Evolutionary conservation across 306 rosid genomes (phyloP).

Genomic region (Senna tora): DNA sequence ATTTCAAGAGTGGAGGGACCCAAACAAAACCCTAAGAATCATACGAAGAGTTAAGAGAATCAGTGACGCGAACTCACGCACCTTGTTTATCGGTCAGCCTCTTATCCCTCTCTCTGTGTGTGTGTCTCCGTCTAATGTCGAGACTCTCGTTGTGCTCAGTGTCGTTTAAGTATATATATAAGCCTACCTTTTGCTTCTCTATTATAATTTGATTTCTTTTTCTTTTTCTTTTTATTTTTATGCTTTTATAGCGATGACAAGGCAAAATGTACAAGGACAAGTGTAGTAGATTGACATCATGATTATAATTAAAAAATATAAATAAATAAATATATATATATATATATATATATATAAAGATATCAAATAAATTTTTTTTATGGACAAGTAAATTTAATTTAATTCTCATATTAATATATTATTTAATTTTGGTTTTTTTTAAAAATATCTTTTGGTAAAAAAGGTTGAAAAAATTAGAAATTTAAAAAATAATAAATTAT

Average conservation of each 20-base stretch:
- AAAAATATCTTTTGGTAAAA: too few relatives aligned
- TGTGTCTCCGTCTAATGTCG: background rate
- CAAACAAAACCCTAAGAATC: conserved; percentile 29
- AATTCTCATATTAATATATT: too few relatives aligned
- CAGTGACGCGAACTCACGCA: background rate
- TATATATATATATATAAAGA: too few relatives aligned
- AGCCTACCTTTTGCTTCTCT: background rate
- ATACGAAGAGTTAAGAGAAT: background rate
- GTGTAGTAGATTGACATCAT: background rate
- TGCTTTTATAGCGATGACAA: background rate
- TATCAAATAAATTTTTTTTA: too few relatives aligned
- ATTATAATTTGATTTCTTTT: background rate
- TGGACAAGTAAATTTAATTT: too few relatives aligned
- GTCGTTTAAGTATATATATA: conserved; percentile 16
- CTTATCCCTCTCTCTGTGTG: background rate
- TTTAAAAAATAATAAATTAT: too few relatives aligned
- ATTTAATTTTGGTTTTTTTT: too few relatives aligned
- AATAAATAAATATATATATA: too few relatives aligned
- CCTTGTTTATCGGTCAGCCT: conserved; percentile 32
- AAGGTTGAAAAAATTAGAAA: too few relatives aligned
- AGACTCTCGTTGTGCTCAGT: background rate
- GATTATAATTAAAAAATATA: too few relatives aligned
- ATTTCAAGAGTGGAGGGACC: background rate
- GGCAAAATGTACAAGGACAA: background rate
- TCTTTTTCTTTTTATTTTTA: too few relatives aligned